A percentile compares a stretch with the other conserved stretches of the same genome.
These are phyloP conservation scores for Colletotrichum sp. DNA, from an alignment of 2,329 filamentous ascomycete genomes.

Conservation along the genomic window DNA sequence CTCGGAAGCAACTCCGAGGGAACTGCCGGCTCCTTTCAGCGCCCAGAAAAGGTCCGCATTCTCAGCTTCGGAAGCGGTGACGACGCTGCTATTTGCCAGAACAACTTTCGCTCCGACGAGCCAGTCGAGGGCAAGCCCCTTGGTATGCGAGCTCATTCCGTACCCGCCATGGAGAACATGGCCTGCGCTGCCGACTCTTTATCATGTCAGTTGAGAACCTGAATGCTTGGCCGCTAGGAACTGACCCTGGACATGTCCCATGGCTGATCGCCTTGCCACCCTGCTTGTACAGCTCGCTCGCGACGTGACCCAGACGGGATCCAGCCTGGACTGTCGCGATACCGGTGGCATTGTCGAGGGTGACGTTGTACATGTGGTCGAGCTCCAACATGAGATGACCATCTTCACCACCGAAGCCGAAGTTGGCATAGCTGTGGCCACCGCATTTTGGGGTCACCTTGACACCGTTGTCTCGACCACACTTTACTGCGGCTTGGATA, in stretches of 20 bases:
- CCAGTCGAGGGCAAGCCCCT: slow-evolving; percentile 36
- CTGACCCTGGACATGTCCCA: slow-evolving; percentile 44
- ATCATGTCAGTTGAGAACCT: not conserved
- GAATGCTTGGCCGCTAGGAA: not conserved
- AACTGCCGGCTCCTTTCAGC: slow-evolving; percentile 43
- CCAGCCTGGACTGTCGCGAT: slow-evolving; percentile 45
- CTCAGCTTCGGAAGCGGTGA: slow-evolving; percentile 32
- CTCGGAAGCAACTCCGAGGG: slow-evolving; percentile 42
- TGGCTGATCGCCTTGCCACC: slow-evolving; percentile 43
- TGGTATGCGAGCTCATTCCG: slow-evolving; percentile 27
- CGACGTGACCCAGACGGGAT: slow-evolving; percentile 47
- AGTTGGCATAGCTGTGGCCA: slow-evolving; percentile 60
- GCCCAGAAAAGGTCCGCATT: slow-evolving; percentile 47
- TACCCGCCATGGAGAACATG: slow-evolving; percentile 50
- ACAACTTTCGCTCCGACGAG: slow-evolving; percentile 39
- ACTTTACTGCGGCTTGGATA: slow-evolving; percentile 49
- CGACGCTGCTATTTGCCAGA: slow-evolving; percentile 36
- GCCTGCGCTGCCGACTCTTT: slow-evolving; percentile 48
- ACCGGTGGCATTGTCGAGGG: slow-evolving; percentile 30
- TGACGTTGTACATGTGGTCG: slow-evolving; percentile 41
- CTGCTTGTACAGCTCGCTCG: slow-evolving; percentile 36
- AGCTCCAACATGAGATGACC: slow-evolving; percentile 46
- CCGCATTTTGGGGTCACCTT: slow-evolving; percentile 57
- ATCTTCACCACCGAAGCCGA: slow-evolving; percentile 46
- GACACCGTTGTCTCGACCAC: slow-evolving; percentile 42